A percentile compares a stretch with the other conserved stretches of the same genome.
Evolutionary conservation across 1,139 yeast species (phyloP).

Genomic region (Ogataea hybrid): DNA sequence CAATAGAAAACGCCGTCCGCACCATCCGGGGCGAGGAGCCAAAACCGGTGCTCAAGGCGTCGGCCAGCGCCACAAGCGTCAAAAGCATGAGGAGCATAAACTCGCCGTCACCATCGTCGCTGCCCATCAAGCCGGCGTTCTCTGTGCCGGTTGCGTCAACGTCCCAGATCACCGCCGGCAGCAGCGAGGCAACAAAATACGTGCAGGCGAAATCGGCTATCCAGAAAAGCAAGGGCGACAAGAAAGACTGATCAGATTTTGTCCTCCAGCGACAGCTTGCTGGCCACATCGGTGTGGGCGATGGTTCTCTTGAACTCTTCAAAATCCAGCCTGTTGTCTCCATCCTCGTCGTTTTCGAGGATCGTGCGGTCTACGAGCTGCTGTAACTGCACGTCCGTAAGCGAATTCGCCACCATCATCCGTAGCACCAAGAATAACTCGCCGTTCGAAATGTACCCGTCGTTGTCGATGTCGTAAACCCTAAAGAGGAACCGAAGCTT

Average conservation of each 20-base stretch:
- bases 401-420: slow-evolving; percentile 95
- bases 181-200: slow-evolving; percentile 21
- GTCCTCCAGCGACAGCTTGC: slow-evolving; percentile 29
- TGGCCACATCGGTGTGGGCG: slow-evolving; percentile 46
- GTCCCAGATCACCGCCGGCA: slow-evolving; percentile 16
- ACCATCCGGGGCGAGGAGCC: slow-evolving; percentile 14
- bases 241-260: slow-evolving; percentile 29
- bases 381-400: slow-evolving; percentile 85
- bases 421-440: slow-evolving; percentile 89
- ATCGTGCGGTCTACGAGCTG: slow-evolving; percentile 95
- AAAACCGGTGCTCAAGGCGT: neutral
- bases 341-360: slow-evolving; percentile 90
- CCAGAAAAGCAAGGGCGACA: slow-evolving; percentile 26
- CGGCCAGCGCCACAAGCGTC: slow-evolving; percentile 11
- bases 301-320: slow-evolving; percentile 81
- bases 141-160: slow-evolving; percentile 17
- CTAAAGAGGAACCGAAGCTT: slow-evolving; percentile 88
- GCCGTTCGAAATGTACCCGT: slow-evolving; percentile 93
- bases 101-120: slow-evolving; percentile 13
- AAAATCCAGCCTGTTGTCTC: slow-evolving; percentile 84
- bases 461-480: slow-evolving; percentile 93
- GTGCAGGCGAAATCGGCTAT: slow-evolving; percentile 17
- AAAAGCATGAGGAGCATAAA: slow-evolving; percentile 10
- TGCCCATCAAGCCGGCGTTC: slow-evolving; percentile 21
- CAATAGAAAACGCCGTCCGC: slow-evolving; percentile 12